These are phyloP conservation scores for Suillus luteus DNA, from an alignment of 768 basidiomycete genomes.

Conservation along the genomic window DNA sequence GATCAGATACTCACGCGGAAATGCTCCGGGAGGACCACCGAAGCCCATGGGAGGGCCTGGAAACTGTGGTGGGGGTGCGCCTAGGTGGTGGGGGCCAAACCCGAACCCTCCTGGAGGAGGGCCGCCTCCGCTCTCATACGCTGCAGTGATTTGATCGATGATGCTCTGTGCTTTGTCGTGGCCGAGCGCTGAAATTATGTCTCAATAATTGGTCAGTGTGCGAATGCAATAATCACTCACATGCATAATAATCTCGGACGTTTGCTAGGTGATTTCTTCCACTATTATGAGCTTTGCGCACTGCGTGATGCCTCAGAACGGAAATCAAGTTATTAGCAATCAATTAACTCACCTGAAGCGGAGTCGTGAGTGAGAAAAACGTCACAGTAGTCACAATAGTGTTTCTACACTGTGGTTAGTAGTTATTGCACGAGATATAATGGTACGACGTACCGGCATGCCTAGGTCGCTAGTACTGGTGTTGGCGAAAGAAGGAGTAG, in stretches of 20 bases:
- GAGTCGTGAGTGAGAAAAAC: conserved; percentile 95
- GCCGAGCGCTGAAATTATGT: conserved; percentile 59
- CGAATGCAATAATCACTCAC: conserved; percentile 43
- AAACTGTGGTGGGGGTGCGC: conserved; percentile 52
- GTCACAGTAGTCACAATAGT: conserved; percentile 93
- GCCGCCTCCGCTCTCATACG: conserved; percentile 84
- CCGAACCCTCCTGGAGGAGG: conserved; percentile 89
- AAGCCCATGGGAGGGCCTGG: conserved; percentile 57
- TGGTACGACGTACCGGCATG: conserved; percentile 64
- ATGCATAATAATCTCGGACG: conserved; percentile 96
- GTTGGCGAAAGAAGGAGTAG: conserved; percentile 24
- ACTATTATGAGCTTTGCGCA: conserved; percentile 97
- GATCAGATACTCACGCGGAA: conserved; percentile 19
- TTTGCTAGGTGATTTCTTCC: conserved; percentile 97
- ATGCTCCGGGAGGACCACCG: conserved; percentile 45
- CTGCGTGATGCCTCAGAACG: conserved; percentile 42
- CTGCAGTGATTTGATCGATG: conserved; percentile 96
- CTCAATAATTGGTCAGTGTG: conserved; percentile 11
- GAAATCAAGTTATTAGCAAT: neutral
- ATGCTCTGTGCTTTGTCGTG: conserved; percentile 98
- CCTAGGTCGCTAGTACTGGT: conserved; percentile 18
- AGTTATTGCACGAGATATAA: neutral
- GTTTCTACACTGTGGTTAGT: conserved; percentile 58
- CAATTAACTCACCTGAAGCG: conserved; percentile 65
- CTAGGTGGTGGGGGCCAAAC: conserved; percentile 80